phyloP scores from a whole-genome alignment of 441 rosid species.

The Omphalea diandra region DNA sequence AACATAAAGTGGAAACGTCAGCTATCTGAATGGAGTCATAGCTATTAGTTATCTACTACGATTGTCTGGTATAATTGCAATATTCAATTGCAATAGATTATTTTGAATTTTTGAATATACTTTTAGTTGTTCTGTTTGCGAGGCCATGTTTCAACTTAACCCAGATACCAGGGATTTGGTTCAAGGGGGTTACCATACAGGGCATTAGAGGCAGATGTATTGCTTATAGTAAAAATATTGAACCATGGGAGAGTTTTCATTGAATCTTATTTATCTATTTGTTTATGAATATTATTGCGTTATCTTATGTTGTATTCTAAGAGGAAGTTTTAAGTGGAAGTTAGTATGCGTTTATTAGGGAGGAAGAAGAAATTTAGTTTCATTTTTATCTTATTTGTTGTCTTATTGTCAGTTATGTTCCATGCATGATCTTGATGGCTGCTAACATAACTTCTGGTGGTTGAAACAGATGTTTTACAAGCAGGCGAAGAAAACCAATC shows the following conservation, averaged over 20 bases:
- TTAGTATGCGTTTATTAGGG: not conserved
- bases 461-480: constrained; percentile 99
- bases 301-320: not conserved
- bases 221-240: not conserved
- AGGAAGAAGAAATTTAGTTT: not conserved
- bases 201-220: not conserved
- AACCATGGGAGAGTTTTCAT: not conserved
- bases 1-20: no score
- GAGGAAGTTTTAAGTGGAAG: not conserved
- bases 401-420: not conserved
- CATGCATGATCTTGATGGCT: not conserved
- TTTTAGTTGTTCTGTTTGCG: not conserved
- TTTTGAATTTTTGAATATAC: not conserved
- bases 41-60: no score
- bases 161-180: not conserved
- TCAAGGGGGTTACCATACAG: not conserved
- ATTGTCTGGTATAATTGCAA: no score
- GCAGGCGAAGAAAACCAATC: constrained; percentile 98
- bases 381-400: not conserved
- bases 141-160: not conserved
- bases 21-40: no score
- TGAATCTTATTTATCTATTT: not conserved
- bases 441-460: constrained; percentile 19
- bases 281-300: not conserved
- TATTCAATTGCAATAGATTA: not conserved